Base-by-base conservation (phyloP, 2,329 filamentous ascomycete genomes). In the Decorospora gaudefroyi region DNA sequence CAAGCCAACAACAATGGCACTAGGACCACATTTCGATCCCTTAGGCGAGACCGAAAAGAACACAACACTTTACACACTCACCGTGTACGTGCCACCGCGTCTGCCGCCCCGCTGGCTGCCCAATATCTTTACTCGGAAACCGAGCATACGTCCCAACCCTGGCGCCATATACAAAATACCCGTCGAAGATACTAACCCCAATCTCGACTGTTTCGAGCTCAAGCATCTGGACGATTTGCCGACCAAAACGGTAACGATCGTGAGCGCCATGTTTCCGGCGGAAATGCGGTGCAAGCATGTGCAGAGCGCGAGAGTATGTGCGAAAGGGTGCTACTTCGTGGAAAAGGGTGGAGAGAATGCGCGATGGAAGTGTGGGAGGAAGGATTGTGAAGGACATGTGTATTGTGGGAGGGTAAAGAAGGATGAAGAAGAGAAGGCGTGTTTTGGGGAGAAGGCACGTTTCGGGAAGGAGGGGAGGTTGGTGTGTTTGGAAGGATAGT, bases 401-500 rank as follows among this genome's bases (percentile, higher is more conserved):
- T 65, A 60, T 34, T 35, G 29, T 6, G 61, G 50, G 1, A 13
- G 16, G 8, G 54, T 65, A 3, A 42, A 42, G 35, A 37, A 30
- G 21, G 40, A 57, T 17, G 42, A 41, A 1, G 11, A 50, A 2
- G 53, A 49, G 3, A 29, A 29, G 12, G 49, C 40, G 16, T 67
- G 64, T 42, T 67, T 67, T 51, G 63, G 64, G 7, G 55, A 61
- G 46, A 62, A n/a, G n/a, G n/a, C n/a, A n/a, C n/a, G n/a, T n/a
- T n/a, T n/a, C n/a, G n/a, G n/a, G n/a, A n/a, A 57, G 30, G 59
- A 61, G 2, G 18, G 51, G 47, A 57, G 62, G 23, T 48, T 65
- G 55, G 61, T 64, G 4, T 46, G 42, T 26, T 11, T 45, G 11
- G 4, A 17, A n/a, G 16, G 15, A 9, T 15, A 13, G n/a, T 5